Evolutionary conservation across 495 filamentous ascomycete genomes (phyloP).

Genomic region (Aspergillus ellipticus): DNA sequence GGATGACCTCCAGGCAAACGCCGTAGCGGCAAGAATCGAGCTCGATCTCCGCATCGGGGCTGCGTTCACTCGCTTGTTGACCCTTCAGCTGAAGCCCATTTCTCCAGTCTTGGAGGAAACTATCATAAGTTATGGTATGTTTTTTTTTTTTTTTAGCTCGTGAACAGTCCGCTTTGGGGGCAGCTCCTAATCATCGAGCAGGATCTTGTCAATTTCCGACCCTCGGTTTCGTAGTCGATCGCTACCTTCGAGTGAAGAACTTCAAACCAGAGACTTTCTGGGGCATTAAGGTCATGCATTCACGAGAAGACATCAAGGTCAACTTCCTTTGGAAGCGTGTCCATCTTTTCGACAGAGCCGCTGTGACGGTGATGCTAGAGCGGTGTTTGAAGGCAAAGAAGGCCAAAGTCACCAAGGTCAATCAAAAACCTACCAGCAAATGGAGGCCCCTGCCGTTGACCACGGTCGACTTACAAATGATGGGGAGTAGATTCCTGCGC

Average conservation of each 20-base stretch:
- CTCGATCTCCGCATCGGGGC: constrained; percentile 88
- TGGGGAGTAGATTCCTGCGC: constrained; percentile 77
- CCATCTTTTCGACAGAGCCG: constrained; percentile 82
- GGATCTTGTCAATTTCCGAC: constrained; percentile 97
- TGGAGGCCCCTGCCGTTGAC: constrained; percentile 92
- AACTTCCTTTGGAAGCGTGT: constrained; percentile 80
- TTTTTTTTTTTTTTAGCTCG: neutral
- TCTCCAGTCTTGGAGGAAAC: constrained; percentile 57
- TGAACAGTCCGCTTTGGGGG: neutral
- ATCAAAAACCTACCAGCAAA: constrained; percentile 87
- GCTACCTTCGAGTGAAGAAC: constrained; percentile 87
- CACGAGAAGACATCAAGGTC: constrained; percentile 73
- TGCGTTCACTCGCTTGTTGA: constrained; percentile 87
- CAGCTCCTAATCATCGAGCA: constrained; percentile 32
- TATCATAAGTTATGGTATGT: constrained; percentile 80
- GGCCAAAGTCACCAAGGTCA: constrained; percentile 76
- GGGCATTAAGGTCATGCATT: constrained; percentile 80
- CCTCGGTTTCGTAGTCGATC: constrained; percentile 92
- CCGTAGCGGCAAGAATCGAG: constrained; percentile 86
- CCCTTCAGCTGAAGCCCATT: constrained; percentile 65
- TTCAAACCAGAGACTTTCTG: constrained; percentile 93
- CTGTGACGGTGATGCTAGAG: constrained; percentile 79
- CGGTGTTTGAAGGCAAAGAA: constrained; percentile 72
- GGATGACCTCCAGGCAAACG: constrained; percentile 82
- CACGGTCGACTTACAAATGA: constrained; percentile 98